phyloP scores from a whole-genome alignment of 257 asterid genomes.

The Ophiorrhiza pumila region DNA sequence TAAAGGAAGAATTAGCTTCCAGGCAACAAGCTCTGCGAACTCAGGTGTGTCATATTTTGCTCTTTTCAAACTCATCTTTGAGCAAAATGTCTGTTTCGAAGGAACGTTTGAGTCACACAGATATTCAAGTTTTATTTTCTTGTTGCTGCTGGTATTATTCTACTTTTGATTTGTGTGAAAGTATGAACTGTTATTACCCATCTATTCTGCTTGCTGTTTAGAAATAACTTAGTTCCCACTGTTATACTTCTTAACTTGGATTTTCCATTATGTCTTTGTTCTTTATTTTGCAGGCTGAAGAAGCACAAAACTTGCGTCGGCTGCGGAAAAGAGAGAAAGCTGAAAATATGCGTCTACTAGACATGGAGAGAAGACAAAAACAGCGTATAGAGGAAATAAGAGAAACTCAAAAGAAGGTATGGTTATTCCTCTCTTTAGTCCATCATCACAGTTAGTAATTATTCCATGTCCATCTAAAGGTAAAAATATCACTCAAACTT shows the following conservation, averaged over 20 bases:
- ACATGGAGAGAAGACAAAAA: conserved; percentile 93
- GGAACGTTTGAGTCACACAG: neutral
- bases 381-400: conserved; percentile 86
- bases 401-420: conserved; percentile 72
- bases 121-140: neutral
- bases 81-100: neutral
- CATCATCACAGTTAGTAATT: neutral
- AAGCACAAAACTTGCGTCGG: conserved; percentile 54
- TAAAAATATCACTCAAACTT: too few relatives aligned
- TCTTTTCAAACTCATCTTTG: neutral
- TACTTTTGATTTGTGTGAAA: neutral
- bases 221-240: neutral
- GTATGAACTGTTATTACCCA: neutral
- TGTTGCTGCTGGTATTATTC: neutral
- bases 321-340: conserved; percentile 68
- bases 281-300: conserved; percentile 65
- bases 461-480: neutral
- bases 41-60: conserved; percentile 52
- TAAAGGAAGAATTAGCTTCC: conserved; percentile 80
- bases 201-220: neutral
- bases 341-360: conserved; percentile 70
- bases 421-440: conserved; percentile 6
- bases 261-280: conserved; percentile 4
- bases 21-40: conserved; percentile 52
- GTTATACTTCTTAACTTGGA: neutral